Percentiles rank a stretch among this genome's conserved stretches.
Conservation (phyloP, 2,329 filamentous ascomycete species). For the Aureobasidium sp. region DNA sequence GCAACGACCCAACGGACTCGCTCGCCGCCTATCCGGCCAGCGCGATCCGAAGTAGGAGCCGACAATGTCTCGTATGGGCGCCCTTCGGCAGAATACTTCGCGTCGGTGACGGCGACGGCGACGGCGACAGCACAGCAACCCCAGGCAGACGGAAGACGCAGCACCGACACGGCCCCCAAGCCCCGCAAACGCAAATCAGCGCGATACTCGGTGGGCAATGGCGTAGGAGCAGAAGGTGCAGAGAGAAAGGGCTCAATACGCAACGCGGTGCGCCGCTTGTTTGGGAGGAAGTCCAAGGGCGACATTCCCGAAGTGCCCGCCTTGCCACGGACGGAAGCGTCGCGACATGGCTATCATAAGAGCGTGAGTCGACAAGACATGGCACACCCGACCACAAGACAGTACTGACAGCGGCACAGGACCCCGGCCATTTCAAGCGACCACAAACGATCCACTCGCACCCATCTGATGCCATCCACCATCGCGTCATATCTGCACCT, state of each 20-base stretch:
- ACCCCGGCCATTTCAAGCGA: conserved; percentile 16
- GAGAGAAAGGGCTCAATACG: conserved; percentile 29
- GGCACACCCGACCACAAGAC: not conserved
- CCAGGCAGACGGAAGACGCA: not conserved
- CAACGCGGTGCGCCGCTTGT: conserved; percentile 31
- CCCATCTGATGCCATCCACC: conserved; percentile 8
- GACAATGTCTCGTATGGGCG: conserved; percentile 3
- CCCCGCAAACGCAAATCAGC: conserved; percentile 6
- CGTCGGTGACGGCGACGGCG: not conserved
- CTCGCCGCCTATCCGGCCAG: conserved; percentile 10
- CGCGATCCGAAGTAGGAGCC: not conserved
- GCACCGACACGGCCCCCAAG: conserved; percentile 1
- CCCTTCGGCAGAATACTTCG: not conserved
- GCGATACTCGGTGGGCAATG: conserved; percentile 11
- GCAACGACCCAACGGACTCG: conserved; percentile 4
- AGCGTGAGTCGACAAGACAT: conserved; percentile 20
- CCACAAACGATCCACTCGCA: conserved; percentile 11
- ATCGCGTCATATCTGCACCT: conserved; percentile 9
- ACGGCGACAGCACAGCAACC: not conserved
- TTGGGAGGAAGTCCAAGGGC: conserved; percentile 28
- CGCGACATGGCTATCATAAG: conserved; percentile 28
- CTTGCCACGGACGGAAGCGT: conserved; percentile 15
- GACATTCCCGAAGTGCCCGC: conserved; percentile 14
- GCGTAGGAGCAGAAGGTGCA: not conserved
- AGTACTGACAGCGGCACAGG: conserved; percentile 15